phyloP scores from a whole-genome alignment of 441 rosid species.

The Melianthus villosus region DNA sequence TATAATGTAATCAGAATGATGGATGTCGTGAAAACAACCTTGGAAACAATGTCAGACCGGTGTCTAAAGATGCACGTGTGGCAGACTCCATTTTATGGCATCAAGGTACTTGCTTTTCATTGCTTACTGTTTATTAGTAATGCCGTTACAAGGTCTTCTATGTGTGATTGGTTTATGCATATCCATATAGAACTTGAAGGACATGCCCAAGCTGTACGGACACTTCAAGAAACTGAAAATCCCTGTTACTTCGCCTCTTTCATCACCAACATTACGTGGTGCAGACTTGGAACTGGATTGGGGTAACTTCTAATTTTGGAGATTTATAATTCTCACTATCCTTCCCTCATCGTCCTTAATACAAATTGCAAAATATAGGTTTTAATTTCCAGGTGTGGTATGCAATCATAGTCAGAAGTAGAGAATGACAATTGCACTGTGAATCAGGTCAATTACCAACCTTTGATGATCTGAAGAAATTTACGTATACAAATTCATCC shows the following conservation, averaged over 20 bases:
- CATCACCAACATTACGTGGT: slow-evolving; percentile 19
- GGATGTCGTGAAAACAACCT: slow-evolving; percentile 22
- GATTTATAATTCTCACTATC: not conserved
- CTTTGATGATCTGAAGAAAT: slow-evolving; percentile 41
- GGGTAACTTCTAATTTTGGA: not conserved
- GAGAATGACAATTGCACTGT: slow-evolving; percentile 16
- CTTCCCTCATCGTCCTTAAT: not conserved
- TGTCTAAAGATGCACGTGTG: slow-evolving; percentile 23
- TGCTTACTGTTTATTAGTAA: not conserved
- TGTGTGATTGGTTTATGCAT: slow-evolving; percentile 2
- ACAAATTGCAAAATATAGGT: not conserved
- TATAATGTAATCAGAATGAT: slow-evolving; percentile 27
- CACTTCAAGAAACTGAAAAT: slow-evolving; percentile 40
- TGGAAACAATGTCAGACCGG: slow-evolving; percentile 19
- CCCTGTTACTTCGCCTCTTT: slow-evolving; percentile 28
- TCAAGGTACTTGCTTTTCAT: slow-evolving; percentile 25
- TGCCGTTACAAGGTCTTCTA: slow-evolving; percentile 1
- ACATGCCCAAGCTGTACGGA: slow-evolving; percentile 39
- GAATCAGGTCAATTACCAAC: slow-evolving; percentile 63
- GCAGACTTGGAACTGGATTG: slow-evolving; percentile 2
- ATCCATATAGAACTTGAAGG: slow-evolving; percentile 29
- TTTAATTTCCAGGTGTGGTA: not conserved
- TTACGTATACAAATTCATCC: slow-evolving; percentile 22
- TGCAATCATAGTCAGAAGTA: not conserved
- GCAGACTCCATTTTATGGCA: slow-evolving; percentile 68